Conservation (phyloP, 495 filamentous ascomycete species). For the Annulohypoxylon stygium region DNA sequence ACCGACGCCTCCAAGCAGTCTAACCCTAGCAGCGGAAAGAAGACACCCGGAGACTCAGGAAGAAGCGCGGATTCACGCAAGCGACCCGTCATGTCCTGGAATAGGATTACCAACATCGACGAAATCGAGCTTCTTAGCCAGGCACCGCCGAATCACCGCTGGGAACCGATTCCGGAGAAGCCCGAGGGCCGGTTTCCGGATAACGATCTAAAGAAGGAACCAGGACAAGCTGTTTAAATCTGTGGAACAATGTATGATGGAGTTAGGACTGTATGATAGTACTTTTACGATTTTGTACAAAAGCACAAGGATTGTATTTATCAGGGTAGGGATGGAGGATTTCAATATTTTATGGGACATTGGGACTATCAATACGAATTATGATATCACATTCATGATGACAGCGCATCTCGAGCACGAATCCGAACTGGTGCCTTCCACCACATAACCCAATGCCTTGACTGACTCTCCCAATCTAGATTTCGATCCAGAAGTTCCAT, state of each 20-base stretch:
- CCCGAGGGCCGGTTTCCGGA: background rate
- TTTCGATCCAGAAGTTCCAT: slow-evolving; percentile 52
- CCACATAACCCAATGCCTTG: slow-evolving; percentile 30
- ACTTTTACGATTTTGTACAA: background rate
- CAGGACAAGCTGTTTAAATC: background rate
- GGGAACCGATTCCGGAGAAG: background rate
- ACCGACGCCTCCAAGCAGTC: background rate
- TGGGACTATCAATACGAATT: background rate
- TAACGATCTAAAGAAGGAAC: background rate
- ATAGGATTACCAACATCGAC: background rate
- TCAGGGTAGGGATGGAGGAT: background rate
- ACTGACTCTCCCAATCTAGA: slow-evolving; percentile 46
- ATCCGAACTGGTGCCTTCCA: slow-evolving; percentile 34
- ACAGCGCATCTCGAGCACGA: background rate
- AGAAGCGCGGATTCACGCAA: background rate
- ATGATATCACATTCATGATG: background rate
- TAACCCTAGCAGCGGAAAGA: background rate
- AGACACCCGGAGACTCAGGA: background rate
- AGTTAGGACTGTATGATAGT: background rate
- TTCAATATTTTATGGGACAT: background rate
- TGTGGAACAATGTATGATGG: background rate
- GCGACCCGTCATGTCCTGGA: slow-evolving; percentile 1
- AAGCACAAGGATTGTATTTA: background rate
- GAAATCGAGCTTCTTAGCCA: slow-evolving; percentile 3
- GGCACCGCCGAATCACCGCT: slow-evolving; percentile 4